Conservation (phyloP, 1,284 basidiomycete species). For the Schizophyllum commune region DNA sequence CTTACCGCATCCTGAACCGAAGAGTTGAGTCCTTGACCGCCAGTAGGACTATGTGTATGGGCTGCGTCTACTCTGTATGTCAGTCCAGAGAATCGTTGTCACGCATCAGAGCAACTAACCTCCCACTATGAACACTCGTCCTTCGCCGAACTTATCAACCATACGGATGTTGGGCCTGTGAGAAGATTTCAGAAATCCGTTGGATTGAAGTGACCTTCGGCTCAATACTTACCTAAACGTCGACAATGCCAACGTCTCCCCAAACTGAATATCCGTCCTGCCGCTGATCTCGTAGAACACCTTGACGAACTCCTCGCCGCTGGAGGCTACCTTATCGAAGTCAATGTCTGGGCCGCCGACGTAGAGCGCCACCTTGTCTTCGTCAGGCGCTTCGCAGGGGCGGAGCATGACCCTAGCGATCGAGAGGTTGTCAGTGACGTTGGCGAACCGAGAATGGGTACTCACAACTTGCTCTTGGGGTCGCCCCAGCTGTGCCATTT, state of each 20-base stretch:
- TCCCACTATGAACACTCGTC: conserved; percentile 15
- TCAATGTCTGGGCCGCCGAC: conserved; percentile 14
- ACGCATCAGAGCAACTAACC: conserved; percentile 3
- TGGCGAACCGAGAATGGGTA: not conserved
- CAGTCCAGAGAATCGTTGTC: not conserved
- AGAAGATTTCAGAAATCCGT: conserved; percentile 18
- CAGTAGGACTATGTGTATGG: conserved; percentile 9
- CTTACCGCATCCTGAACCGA: conserved; percentile 28
- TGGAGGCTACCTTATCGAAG: conserved; percentile 12
- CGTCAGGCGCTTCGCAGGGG: conserved; percentile 3
- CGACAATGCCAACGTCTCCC: conserved; percentile 24
- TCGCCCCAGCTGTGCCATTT: conserved; percentile 17
- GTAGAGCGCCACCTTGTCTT: conserved; percentile 8
- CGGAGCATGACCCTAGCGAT: not conserved
- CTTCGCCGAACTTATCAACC: conserved; percentile 11
- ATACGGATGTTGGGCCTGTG: conserved; percentile 1
- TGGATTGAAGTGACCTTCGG: conserved; percentile 20
- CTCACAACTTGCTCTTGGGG: not conserved
- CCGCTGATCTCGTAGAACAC: conserved; percentile 24
- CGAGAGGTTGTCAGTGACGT: not conserved
- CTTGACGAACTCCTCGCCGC: conserved; percentile 22
- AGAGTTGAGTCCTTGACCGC: conserved; percentile 11
- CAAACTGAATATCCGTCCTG: conserved; percentile 25
- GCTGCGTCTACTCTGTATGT: conserved; percentile 4
- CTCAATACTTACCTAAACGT: conserved; percentile 19